Evolutionary conservation across 768 basidiomycete genomes (phyloP), one percentile per base, ranked within the genome.

Genomic region (Phlebiopsis flavidoalba): DNA sequence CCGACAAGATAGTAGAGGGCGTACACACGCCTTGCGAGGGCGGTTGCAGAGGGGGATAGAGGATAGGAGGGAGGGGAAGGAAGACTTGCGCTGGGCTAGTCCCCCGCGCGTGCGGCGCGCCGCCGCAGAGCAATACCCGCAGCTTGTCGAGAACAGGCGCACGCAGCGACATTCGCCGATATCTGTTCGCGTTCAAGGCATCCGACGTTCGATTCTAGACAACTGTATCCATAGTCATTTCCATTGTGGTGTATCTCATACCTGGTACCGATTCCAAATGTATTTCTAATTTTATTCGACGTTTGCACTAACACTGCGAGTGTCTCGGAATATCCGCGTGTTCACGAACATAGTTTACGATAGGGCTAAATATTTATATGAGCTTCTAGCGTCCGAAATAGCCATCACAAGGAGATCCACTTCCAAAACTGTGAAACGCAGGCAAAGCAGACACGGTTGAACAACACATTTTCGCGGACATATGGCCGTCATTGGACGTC

Each of bases 181-280:
- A 60, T 60, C 51, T 37, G 15, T 15, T 40, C 49, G n/a, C n/a
- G 49, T 52, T 50, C 58, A 35, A 35, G 14, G 22, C 53, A 43
- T 43, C n/a, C 40, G 33, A 4, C 35, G 36, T 58, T 55, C 55
- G 53, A 19, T 19, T 11, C 22, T 45, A 36, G 54, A 36, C 60
- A 49, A 57, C 55, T 61, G 60, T 61, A 61, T 50, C 60, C 55
- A 61, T 61, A 61, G 60, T 46, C 53, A 49, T 48, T 48, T 57
- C 24, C 26, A 6, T 59, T 36, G 51, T 59, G 45, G 14, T 46
- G 45, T 46, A 46, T 46, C 19, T 15, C 45, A 46, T 19, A 46
- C 45, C 45, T 46, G 15, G 15, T 19, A 31, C 26, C 26, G 26
- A 31, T 31, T 31, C 26, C 2, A 31, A 31, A 3, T 31, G 26